Evolutionary conservation across 805 yeast genomes (phyloP), one percentile per base, ranked within the genome.

Genomic region (Grigorovia transvaalensis): DNA sequence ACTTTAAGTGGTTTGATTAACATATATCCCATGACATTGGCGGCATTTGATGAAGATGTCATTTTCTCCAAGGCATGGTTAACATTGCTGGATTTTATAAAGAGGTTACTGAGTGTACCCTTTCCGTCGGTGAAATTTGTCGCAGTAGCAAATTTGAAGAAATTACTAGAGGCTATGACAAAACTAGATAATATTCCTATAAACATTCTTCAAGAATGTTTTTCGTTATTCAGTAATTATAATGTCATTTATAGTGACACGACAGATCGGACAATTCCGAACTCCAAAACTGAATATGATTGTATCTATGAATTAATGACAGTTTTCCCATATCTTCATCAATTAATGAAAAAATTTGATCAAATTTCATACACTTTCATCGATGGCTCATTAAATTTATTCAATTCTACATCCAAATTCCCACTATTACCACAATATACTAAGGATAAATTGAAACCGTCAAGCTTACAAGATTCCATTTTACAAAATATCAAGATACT

Each of bases 341-440:
- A 55, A 1, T 61, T 81, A 23, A 57, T 70, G 57, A 27, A 56
- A 56, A 45, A 67, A 65, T 1, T 65, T 59, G 29, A 62, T 67
- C 45, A 69, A 69, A 19, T 59, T 56, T 29, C 67, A 51, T 20
- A 73, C 63, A 66, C 59, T 8, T 59, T 66, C 50, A 71, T 80
- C n/a, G 77, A 72, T 45, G 70, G 65, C 20, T 71, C 85, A n/a
- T 65, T 88, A 41, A 70, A 69, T n/a, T 68, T 82, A 5, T 74
- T 91, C 60, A 79, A 79, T 58, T 73, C 81, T 15, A 80, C 88
- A 52, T 79, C 85, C 0, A 71, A 86, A 44, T 88, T 85, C 64
- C 95, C 95, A 1, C 74, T 85, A 12, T 70, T 88, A 41, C 85
- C 88, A 9, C 79, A 73, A 33, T 73, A 72, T 55, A 72, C 72